Base-by-base conservation (phyloP, 768 basidiomycete species). In the Lactarius quietus region DNA sequence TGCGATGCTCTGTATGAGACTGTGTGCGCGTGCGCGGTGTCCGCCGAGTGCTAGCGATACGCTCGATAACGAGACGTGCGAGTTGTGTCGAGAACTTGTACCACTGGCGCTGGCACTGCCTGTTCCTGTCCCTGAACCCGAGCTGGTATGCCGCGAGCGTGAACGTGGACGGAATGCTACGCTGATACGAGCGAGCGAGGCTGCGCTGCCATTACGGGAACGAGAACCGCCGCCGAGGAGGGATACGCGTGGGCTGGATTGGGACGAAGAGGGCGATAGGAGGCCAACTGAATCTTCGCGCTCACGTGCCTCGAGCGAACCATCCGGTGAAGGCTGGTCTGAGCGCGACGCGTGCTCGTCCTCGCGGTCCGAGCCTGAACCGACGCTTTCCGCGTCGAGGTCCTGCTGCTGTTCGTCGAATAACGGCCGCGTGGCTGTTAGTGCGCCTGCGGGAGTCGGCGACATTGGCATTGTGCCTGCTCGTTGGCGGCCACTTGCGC, bases 261-360 rank as follows among this genome's bases (percentile, higher is more conserved):
- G 72, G 7, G 75, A 74, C 5, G 81, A 78, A 33, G 33, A 3
- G 33, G 33, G 33, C 84, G 81, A 78, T 8, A 88, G 75, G 39
- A 89, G 73, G 5, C 86, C 87, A 39, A 88, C 82, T 56, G 79
- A 78, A 70, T 88, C 86, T 48, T 86, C 84, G 39, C 80, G 79
- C 72, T 88, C 86, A n/a, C 80, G 84, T 45, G 81, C 86, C 66
- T 87, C 84, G 39, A 84, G 79, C 5, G 79, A 78, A 5, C 82
- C 82, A 80, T 64, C 81, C 80, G 8, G 81, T 78, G 7, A 74
- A 71, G 61, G 79, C 77, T 68, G 75, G 71, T 60, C 76, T 72
- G 35, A 71, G 66, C 68, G 72, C 65, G 72, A 72, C 72, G 51
- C 70, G 33, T 75, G 80, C 69, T 57, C 81, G 77, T 43, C 57